Conservation (phyloP, 345 rosid species). For the Eucalyptus microcorys region DNA sequence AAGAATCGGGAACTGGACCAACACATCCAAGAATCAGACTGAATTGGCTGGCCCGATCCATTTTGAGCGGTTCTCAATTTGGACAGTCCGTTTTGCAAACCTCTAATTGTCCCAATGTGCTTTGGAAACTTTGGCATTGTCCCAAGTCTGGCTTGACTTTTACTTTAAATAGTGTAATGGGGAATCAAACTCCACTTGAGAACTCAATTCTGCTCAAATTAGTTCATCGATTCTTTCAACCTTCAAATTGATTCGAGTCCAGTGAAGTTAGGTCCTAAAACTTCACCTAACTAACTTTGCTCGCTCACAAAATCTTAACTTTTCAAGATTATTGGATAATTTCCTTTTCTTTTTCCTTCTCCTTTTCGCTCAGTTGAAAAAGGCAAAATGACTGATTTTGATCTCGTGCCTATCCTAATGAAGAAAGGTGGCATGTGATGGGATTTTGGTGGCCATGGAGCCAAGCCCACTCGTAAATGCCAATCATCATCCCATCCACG, state of each 20-base stretch:
- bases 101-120: too few relatives aligned
- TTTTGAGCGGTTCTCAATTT: accelerated
- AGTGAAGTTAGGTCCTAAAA: background rate
- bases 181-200: background rate
- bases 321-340: background rate
- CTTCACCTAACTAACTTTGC: background rate
- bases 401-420: background rate
- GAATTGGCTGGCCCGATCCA: accelerated
- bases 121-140: background rate
- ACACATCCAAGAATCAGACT: accelerated
- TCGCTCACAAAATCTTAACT: background rate
- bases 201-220: background rate
- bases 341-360: background rate
- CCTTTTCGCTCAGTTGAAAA: background rate
- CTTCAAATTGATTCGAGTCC: background rate
- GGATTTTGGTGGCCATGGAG: background rate
- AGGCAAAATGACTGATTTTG: background rate
- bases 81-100: accelerated
- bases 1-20: accelerated
- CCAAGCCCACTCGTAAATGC: background rate
- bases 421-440: background rate
- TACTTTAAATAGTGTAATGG: background rate
- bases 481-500: background rate
- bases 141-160: background rate
- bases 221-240: background rate